Conservation (phyloP, 257 asterid genomes). For the Nicotiana undulata region DNA sequence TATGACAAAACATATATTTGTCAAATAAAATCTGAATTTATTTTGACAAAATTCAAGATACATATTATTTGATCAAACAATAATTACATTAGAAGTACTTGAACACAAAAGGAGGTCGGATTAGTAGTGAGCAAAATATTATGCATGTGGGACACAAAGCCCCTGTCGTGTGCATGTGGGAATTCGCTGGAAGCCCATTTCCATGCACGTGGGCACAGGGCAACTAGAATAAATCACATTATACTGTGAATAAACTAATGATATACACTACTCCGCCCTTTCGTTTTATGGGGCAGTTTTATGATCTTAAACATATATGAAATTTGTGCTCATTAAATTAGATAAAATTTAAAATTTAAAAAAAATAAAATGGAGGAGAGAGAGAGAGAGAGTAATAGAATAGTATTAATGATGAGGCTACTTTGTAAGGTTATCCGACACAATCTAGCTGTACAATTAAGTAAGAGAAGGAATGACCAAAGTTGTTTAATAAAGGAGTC, state of each 20-base stretch:
- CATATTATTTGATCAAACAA: too few relatives aligned
- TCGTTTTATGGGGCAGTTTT: too few relatives aligned
- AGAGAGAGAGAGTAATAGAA: too few relatives aligned
- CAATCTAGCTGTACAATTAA: neutral
- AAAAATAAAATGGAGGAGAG: too few relatives aligned
- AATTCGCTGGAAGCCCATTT: constrained; percentile 5
- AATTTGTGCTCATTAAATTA: too few relatives aligned
- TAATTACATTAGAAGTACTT: neutral
- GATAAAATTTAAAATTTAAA: too few relatives aligned
- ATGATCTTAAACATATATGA: too few relatives aligned
- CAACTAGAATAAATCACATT: neutral
- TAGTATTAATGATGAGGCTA: neutral
- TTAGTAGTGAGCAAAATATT: neutral
- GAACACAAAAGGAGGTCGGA: neutral
- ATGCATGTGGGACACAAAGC: constrained; percentile 10
- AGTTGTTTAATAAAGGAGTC: neutral
- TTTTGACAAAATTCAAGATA: too few relatives aligned
- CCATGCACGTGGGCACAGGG: neutral
- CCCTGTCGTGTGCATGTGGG: constrained; percentile 20
- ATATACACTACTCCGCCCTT: too few relatives aligned
- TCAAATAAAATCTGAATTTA: too few relatives aligned
- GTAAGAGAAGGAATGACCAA: neutral
- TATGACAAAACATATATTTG: too few relatives aligned
- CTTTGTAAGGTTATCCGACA: neutral
- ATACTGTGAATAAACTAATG: neutral